Percentiles rank a stretch among this genome's conserved stretches.
phyloP scores from a whole-genome alignment of 2,329 filamentous ascomycete genomes.

The Aspergillus sp. region DNA sequence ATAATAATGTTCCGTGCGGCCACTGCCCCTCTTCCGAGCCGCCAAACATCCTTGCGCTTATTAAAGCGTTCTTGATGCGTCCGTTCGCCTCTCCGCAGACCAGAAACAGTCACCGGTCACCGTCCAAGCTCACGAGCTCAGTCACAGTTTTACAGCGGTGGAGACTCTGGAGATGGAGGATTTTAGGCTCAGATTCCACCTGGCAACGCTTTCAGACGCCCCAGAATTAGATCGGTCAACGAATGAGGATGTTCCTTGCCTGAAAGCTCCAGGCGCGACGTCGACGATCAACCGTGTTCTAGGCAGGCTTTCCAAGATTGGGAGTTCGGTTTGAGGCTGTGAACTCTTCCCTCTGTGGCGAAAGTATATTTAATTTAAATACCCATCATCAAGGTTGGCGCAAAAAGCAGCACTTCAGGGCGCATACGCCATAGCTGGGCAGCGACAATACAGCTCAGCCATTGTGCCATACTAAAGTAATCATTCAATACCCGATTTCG shows the following conservation, averaged over 20 bases:
- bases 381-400: not conserved
- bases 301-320: not conserved
- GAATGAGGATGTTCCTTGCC: not conserved
- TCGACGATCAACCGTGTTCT: not conserved
- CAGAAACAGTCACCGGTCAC: slow-evolving; percentile 26
- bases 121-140: slow-evolving; percentile 16
- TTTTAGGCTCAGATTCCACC: not conserved
- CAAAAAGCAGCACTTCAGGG: too few species aligned
- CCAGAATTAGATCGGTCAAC: not conserved
- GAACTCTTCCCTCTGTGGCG: too few species aligned
- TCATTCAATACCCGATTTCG: not conserved
- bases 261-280: not conserved
- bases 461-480: not conserved
- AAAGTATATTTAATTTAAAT: not conserved
- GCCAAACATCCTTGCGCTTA: not conserved
- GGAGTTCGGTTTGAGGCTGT: not conserved
- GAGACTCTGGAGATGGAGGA: not conserved
- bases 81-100: slow-evolving; percentile 14
- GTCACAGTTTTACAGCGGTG: slow-evolving; percentile 16
- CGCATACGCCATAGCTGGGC: not conserved
- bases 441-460: too few species aligned
- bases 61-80: not conserved
- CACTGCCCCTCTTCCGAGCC: slow-evolving; percentile 13
- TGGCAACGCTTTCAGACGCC: not conserved
- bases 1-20: slow-evolving; percentile 7